Percentiles rank a stretch among this genome's conserved stretches.
These are phyloP conservation scores for Arbutus unedo DNA, from an alignment of 148 eudicot species.

Conservation along the genomic window DNA sequence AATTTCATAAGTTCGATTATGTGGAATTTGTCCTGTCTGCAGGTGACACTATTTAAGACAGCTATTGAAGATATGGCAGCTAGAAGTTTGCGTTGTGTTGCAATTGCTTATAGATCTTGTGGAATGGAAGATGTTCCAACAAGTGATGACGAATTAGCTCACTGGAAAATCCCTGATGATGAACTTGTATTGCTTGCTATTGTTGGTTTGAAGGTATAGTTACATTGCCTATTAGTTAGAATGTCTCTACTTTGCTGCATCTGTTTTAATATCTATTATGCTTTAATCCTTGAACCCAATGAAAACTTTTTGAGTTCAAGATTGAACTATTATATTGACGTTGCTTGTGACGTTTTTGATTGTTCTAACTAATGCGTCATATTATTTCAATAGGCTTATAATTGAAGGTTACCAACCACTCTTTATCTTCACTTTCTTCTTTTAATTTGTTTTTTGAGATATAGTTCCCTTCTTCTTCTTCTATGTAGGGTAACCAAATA, in stretches of 20 bases:
- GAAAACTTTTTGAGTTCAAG: background rate
- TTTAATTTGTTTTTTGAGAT: background rate
- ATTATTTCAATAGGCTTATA: background rate
- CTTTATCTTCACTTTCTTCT: background rate
- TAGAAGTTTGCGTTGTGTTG: conserved; percentile 87
- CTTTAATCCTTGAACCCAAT: background rate
- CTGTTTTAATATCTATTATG: background rate
- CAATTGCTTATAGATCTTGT: conserved; percentile 62
- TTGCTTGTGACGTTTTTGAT: background rate
- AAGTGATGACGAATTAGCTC: conserved; percentile 56
- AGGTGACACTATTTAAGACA: conserved; percentile 45
- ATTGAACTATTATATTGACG: background rate
- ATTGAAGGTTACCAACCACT: background rate
- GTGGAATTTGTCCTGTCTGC: conserved; percentile 12
- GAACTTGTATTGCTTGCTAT: conserved; percentile 74
- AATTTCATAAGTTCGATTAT: background rate
- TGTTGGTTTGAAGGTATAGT: conserved; percentile 81
- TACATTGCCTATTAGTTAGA: background rate
- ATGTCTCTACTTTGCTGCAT: background rate
- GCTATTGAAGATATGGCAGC: conserved; percentile 83
- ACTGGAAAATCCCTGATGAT: conserved; percentile 74
- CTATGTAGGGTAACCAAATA: background rate
- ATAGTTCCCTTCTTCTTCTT: background rate
- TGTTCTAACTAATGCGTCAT: background rate
- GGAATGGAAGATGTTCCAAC: conserved; percentile 53